These are phyloP conservation scores for Sporisorium graminicola DNA, from an alignment of 1,284 basidiomycete genomes.

Conservation along the genomic window DNA sequence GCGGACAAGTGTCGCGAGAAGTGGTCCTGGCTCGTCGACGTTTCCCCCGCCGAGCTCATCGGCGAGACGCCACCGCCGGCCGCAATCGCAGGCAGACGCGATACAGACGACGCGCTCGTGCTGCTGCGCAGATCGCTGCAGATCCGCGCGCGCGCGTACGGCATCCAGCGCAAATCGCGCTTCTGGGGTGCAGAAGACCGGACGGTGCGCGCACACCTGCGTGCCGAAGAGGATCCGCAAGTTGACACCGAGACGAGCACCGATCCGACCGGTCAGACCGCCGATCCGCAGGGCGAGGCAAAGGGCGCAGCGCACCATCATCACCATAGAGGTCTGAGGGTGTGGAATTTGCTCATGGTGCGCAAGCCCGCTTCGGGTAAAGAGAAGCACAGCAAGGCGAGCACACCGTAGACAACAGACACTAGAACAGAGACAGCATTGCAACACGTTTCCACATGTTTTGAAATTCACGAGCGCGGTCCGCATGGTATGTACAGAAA, in stretches of 20 bases:
- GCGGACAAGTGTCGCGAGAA: slow-evolving; percentile 20
- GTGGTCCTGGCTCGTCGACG: slow-evolving; percentile 46
- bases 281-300: neutral
- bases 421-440: neutral
- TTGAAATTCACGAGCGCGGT: neutral
- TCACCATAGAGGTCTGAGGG: slow-evolving; percentile 32
- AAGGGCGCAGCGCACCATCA: slow-evolving; percentile 10
- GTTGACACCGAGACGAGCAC: slow-evolving; percentile 14
- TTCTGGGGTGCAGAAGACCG: slow-evolving; percentile 42
- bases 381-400: neutral
- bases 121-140: slow-evolving; percentile 33
- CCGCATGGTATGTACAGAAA: slow-evolving; percentile 6
- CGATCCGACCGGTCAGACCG: slow-evolving; percentile 15
- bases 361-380: slow-evolving; percentile 18
- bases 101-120: slow-evolving; percentile 43
- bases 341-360: slow-evolving; percentile 45
- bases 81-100: slow-evolving; percentile 59
- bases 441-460: neutral
- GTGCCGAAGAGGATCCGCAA: slow-evolving; percentile 5
- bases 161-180: slow-evolving; percentile 24
- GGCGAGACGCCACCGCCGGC: slow-evolving; percentile 59
- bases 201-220: slow-evolving; percentile 21
- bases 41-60: slow-evolving; percentile 50
- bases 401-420: neutral
- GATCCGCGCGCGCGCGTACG: slow-evolving; percentile 39